Percentiles rank a stretch among this genome's conserved stretches.
These are phyloP conservation scores for Globisporangium heterothallicum DNA, from an alignment of 352 stramenopile genomes.

Conservation along the genomic window DNA sequence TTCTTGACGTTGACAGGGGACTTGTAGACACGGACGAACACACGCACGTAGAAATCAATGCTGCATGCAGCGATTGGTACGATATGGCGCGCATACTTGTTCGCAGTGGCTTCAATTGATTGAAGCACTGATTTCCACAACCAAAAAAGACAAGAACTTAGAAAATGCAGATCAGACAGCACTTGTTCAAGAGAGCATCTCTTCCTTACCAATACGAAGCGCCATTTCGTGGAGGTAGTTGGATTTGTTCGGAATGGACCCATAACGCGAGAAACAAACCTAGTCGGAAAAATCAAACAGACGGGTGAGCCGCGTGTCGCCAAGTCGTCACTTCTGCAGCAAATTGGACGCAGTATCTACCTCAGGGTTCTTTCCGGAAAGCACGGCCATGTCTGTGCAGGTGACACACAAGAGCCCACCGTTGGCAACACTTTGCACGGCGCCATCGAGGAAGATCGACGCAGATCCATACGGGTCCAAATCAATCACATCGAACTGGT, in stretches of 20 bases:
- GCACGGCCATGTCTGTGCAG: conserved; percentile 97
- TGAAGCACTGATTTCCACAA: conserved; percentile 87
- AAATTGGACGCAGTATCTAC: conserved; percentile 15
- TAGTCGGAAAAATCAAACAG: conserved; percentile 7
- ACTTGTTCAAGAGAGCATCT: background rate
- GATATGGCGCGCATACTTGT: conserved; percentile 95
- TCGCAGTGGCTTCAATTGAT: conserved; percentile 92
- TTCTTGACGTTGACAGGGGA: conserved; percentile 94
- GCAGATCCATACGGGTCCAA: conserved; percentile 99
- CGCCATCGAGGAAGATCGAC: conserved; percentile 97
- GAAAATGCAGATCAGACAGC: background rate
- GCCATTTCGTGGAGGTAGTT: conserved; percentile 88
- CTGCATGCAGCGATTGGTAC: conserved; percentile 96
- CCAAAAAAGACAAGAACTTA: background rate
- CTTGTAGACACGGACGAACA: conserved; percentile 99
- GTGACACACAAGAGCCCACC: conserved; percentile 98
- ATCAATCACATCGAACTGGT: conserved; percentile 99
- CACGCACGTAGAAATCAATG: conserved; percentile 99
- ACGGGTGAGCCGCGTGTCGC: no score
- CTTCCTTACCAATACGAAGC: conserved; percentile 65
- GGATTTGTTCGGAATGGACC: conserved; percentile 81
- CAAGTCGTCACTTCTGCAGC: no score
- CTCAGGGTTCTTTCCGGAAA: conserved; percentile 85
- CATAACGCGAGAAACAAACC: conserved; percentile 83
- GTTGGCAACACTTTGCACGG: conserved; percentile 93